phyloP scores from a whole-genome alignment of 139 green algal genomes.

The Astrephomene gubernaculifera region DNA sequence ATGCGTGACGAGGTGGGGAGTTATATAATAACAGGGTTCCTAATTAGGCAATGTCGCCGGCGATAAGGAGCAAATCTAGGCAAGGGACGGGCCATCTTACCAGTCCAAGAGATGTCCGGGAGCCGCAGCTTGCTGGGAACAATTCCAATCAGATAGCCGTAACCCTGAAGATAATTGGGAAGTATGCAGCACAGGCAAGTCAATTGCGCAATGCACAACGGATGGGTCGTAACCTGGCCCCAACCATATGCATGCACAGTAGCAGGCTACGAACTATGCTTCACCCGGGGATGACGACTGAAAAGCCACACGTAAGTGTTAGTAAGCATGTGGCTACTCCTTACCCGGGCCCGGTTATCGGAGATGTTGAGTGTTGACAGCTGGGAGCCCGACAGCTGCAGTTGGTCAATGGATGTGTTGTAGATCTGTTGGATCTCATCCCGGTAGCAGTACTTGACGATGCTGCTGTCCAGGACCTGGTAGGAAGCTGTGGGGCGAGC shows the following conservation, averaged over 20 bases:
- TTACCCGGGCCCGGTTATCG: conserved; percentile 5
- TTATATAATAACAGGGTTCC: no score
- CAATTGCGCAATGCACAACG: no score
- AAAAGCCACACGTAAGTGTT: no score
- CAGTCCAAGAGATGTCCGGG: conserved; percentile 1
- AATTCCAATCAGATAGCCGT: conserved; percentile 37
- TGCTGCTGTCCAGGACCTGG: conserved; percentile 32
- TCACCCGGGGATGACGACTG: no score
- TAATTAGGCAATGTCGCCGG: no score
- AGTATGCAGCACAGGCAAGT: no score
- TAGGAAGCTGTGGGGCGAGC: conserved; percentile 22
- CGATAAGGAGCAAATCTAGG: neutral
- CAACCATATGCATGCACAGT: no score
- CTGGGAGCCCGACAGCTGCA: neutral
- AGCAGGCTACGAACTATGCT: no score
- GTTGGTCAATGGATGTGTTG: neutral
- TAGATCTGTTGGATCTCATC: neutral
- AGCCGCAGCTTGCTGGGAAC: conserved; percentile 26
- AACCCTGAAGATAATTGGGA: conserved; percentile 11
- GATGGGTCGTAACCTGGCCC: no score
- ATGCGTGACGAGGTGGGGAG: no score
- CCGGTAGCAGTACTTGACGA: conserved; percentile 33
- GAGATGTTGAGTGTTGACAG: conserved; percentile 13
- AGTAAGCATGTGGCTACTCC: no score
- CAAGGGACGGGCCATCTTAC: neutral